Evolutionary conservation across 129 eudicot genomes (phyloP).

Genomic region (Chrysanthemum makinoi): DNA sequence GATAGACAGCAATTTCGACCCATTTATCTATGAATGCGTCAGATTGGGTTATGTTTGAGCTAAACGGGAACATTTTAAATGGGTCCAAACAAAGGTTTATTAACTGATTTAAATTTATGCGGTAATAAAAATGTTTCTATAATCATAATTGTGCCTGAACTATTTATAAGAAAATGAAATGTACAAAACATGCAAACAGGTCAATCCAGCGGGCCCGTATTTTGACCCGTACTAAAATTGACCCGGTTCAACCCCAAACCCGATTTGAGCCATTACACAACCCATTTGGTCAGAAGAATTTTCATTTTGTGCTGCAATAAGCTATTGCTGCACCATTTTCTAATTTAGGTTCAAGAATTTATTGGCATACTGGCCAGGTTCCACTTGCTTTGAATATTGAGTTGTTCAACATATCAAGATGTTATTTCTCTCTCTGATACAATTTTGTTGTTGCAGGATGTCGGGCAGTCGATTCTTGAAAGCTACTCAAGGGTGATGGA

Average conservation of each 20-base stretch:
- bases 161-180: background rate
- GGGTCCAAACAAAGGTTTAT: background rate
- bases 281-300: too few relatives aligned
- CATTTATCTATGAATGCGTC: background rate
- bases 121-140: background rate
- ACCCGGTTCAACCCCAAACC: background rate
- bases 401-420: background rate
- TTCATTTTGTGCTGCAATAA: too few relatives aligned
- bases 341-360: too few relatives aligned
- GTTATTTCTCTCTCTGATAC: background rate
- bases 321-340: too few relatives aligned
- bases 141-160: background rate
- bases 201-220: background rate
- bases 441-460: conserved; percentile 58
- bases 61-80: background rate
- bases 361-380: too few relatives aligned
- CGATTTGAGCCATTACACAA: background rate
- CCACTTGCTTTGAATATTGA: too few relatives aligned
- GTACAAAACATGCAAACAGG: background rate
- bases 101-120: background rate
- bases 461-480: conserved; percentile 93
- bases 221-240: background rate
- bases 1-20: background rate
- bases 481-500: conserved; percentile 97
- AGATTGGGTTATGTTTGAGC: background rate